Base-by-base conservation (phyloP, 2,329 filamentous ascomycete species). In the Paecilomyces variotii region DNA sequence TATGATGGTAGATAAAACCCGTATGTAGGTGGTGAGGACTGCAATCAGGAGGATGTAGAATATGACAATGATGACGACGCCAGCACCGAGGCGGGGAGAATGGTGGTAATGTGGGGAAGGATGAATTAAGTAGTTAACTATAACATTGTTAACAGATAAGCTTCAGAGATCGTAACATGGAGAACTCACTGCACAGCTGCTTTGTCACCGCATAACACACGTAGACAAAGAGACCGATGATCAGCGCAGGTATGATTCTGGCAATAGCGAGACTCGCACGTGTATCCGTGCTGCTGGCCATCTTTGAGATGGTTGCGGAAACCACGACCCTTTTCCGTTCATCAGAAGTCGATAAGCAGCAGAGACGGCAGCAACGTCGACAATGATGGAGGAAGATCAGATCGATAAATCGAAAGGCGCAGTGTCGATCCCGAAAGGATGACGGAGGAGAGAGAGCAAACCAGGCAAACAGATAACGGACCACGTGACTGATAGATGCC, bases 31-130 rank as follows among this genome's bases (percentile, higher is more conserved):
- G 32, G 79, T 67, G 26, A 87, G 69, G 67, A 91, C 83, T 30
- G 88, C 79, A 14, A 89, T 64, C 52, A 96, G 78, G 57, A 95
- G 79, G 56, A 92, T 56, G 67, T 88, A 88, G 74, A 90, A 91
- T 26, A 92, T 74, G 28, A 85, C 82, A 52, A 96, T 78, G 58
- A 96, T 83, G 11, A 83, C 84, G 59, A 87, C 82, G 50, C 86
- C 90, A 30, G 85, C 76, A 57, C 83, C 81, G 59, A 76, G 69
- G 77, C 82, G 74, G 69, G 74, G 71, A 67, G 70, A 53, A 70
- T 67, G 64, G 67, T 67, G 63, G 65, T 72, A 71, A 60, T 73
- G 67, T 56, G 71, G 67, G 55, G 75, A 69, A 26, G 81, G 78
- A 57, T 78, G 72, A 61, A 91, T 78, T 53, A 96, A 82, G 70